These are phyloP conservation scores for Cryphonectria naterciae DNA, from an alignment of 2,329 filamentous ascomycete species.

Conservation along the genomic window DNA sequence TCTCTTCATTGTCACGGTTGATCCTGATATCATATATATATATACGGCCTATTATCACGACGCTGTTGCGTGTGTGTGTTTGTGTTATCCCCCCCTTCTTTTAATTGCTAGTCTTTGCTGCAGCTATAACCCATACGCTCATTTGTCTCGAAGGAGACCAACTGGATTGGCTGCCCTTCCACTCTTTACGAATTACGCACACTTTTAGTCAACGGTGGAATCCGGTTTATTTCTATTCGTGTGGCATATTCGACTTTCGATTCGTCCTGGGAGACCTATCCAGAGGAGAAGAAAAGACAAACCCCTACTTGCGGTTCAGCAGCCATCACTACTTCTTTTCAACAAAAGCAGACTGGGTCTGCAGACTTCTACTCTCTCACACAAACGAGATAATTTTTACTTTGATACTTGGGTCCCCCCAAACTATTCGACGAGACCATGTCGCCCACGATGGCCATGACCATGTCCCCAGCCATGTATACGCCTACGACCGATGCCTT, in stretches of 20 bases:
- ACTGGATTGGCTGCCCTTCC: slow-evolving; percentile 64
- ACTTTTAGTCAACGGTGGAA: slow-evolving; percentile 42
- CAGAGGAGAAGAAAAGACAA: background rate
- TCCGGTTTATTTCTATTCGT: slow-evolving; percentile 39
- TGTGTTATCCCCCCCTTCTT: slow-evolving; percentile 33
- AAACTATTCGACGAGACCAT: slow-evolving; percentile 42
- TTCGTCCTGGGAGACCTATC: slow-evolving; percentile 1
- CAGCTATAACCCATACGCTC: slow-evolving; percentile 46
- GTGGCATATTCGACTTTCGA: slow-evolving; percentile 30
- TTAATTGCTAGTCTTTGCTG: slow-evolving; percentile 40
- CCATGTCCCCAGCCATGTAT: slow-evolving; percentile 50
- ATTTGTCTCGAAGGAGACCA: slow-evolving; percentile 47
- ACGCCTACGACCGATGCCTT: slow-evolving; percentile 57
- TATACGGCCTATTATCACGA: slow-evolving; percentile 29
- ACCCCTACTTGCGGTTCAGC: slow-evolving; percentile 13
- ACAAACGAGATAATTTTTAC: background rate
- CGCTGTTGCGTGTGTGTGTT: slow-evolving; percentile 39
- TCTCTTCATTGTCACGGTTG: slow-evolving; percentile 33
- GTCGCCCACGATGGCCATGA: slow-evolving; percentile 55
- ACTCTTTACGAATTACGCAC: slow-evolving; percentile 50
- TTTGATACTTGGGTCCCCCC: slow-evolving; percentile 41
- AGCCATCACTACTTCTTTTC: slow-evolving; percentile 43
- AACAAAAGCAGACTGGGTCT: slow-evolving; percentile 48
- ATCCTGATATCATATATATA: slow-evolving; percentile 26
- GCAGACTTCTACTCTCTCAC: slow-evolving; percentile 35